phyloP scores from a whole-genome alignment of 2,329 filamentous ascomycete genomes.

The Annulohypoxylon truncatum region DNA sequence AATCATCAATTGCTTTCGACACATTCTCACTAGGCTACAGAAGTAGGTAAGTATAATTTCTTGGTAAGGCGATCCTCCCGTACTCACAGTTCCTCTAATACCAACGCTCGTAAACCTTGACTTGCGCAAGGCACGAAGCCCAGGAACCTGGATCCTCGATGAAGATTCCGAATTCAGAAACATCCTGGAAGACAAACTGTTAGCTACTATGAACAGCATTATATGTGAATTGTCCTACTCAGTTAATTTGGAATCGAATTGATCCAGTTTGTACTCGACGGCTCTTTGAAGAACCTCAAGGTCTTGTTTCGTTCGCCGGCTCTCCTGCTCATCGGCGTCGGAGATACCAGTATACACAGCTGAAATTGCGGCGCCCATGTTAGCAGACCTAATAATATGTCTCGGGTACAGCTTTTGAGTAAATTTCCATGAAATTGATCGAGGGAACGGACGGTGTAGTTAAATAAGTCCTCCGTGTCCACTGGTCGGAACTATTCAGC shows the following conservation, averaged over 20 bases:
- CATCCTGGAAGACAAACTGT: not conserved
- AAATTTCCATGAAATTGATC: not conserved
- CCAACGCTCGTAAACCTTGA: conserved; percentile 2
- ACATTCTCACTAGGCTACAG: not conserved
- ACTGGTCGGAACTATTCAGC: not conserved
- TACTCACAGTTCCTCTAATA: conserved; percentile 1
- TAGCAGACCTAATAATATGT: not conserved
- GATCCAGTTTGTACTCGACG: not conserved
- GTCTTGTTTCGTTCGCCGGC: not conserved
- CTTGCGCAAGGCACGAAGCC: not conserved
- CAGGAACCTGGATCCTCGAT: not conserved
- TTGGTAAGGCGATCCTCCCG: not conserved
- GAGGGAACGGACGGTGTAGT: not conserved
- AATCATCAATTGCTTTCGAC: not conserved
- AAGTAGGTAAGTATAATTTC: not conserved
- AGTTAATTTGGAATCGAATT: not conserved
- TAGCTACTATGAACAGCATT: not conserved
- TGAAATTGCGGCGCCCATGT: conserved; percentile 4
- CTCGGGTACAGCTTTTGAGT: not conserved
- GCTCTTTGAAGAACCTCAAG: conserved; percentile 4
- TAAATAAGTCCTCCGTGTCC: not conserved
- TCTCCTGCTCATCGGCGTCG: not conserved
- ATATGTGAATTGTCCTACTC: not conserved
- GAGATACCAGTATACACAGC: not conserved
- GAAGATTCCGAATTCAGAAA: not conserved